These are phyloP conservation scores for Suillus subaureus DNA, from an alignment of 768 basidiomycete genomes.

Conservation along the genomic window DNA sequence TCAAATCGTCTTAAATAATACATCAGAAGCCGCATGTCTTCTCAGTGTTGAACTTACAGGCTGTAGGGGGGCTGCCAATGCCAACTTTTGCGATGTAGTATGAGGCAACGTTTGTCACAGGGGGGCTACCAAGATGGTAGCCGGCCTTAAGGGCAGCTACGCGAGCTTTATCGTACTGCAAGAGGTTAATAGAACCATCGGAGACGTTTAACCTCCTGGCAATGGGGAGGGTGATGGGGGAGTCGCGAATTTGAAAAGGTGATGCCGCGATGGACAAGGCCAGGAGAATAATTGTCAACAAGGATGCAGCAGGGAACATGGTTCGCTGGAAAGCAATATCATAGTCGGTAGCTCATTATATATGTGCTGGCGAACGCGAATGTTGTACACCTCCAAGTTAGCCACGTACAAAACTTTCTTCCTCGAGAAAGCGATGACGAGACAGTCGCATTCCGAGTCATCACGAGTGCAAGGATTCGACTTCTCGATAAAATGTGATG, in stretches of 20 bases:
- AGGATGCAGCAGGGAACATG: conserved; percentile 41
- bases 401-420: no score
- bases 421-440: no score
- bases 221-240: conserved; percentile 48
- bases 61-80: conserved; percentile 56
- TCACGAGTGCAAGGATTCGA: no score
- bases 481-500: no score
- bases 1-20: conserved; percentile 42
- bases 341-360: conserved; percentile 11
- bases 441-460: no score
- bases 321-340: conserved; percentile 12
- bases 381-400: no score
- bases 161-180: conserved; percentile 53
- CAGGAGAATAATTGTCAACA: conserved; percentile 48
- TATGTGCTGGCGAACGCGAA: conserved; percentile 18
- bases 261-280: conserved; percentile 48
- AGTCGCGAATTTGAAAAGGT: conserved; percentile 42
- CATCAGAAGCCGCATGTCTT: conserved; percentile 1
- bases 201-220: conserved; percentile 56
- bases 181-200: conserved; percentile 46
- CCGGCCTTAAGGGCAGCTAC: conserved; percentile 43
- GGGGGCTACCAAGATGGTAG: conserved; percentile 27
- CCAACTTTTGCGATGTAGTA: conserved; percentile 43
- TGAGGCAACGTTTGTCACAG: conserved; percentile 46
- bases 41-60: conserved; percentile 37